phyloP scores from a whole-genome alignment of 805 yeast genomes.

The Candida tallmaniae region DNA sequence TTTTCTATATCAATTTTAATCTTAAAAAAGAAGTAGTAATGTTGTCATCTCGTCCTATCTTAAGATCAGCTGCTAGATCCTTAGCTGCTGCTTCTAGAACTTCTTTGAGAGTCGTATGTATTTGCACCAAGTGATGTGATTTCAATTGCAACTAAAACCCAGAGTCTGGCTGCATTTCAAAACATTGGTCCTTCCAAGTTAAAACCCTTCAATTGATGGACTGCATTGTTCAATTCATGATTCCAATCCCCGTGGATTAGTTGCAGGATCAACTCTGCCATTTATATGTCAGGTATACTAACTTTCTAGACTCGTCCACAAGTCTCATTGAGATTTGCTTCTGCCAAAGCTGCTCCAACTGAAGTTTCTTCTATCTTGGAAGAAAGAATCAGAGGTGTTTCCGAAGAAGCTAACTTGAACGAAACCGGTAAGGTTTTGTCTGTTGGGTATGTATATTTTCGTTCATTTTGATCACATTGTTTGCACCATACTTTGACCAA shows the following conservation, averaged over 20 bases:
- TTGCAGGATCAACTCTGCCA: no score
- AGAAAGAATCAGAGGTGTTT: slow-evolving; percentile 98
- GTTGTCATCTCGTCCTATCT: slow-evolving; percentile 83
- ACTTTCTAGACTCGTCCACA: slow-evolving; percentile 66
- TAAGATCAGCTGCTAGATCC: slow-evolving; percentile 82
- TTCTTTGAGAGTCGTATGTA: slow-evolving; percentile 32
- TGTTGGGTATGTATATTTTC: slow-evolving; percentile 67
- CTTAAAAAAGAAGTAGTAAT: slow-evolving; percentile 25
- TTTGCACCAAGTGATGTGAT: slow-evolving; percentile 2
- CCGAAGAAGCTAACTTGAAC: slow-evolving; percentile 94
- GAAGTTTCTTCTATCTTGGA: slow-evolving; percentile 99
- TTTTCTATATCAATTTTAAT: background rate
- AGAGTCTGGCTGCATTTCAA: no score
- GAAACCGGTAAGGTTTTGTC: slow-evolving; percentile 99
- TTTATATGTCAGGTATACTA: slow-evolving; percentile 8
- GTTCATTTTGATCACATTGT: no score
- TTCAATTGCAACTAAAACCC: no score
- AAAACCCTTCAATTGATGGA: no score
- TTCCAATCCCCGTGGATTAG: no score
- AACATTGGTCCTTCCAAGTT: no score
- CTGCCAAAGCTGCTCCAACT: slow-evolving; percentile 97
- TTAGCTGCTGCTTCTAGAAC: slow-evolving; percentile 44
- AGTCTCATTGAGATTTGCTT: slow-evolving; percentile 76
- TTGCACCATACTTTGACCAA: no score
- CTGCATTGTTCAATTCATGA: no score